Percentiles rank a stretch among this genome's conserved stretches.
Conservation (phyloP, 768 basidiomycete species). For the Serendipita sp. region DNA sequence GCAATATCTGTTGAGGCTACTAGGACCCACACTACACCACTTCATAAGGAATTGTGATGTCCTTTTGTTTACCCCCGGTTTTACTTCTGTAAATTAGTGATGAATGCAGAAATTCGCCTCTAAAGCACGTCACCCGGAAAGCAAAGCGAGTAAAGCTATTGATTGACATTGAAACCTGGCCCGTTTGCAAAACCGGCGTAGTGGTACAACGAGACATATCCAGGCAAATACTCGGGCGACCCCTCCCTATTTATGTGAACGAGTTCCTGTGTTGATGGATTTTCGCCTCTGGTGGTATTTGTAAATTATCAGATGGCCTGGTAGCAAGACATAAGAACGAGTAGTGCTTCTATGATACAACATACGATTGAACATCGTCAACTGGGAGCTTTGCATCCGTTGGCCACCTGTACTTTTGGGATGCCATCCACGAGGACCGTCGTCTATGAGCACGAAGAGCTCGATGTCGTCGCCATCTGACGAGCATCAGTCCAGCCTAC, state of each 20-base stretch:
- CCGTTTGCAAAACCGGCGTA: background rate
- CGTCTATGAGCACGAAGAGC: slow-evolving; percentile 4
- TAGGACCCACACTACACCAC: background rate
- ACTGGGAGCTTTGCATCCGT: background rate
- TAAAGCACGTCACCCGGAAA: too few relatives aligned
- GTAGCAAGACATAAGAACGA: background rate
- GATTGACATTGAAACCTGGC: background rate
- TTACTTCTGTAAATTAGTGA: too few relatives aligned
- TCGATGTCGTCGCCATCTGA: background rate
- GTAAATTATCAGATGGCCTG: too few relatives aligned
- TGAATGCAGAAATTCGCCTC: background rate
- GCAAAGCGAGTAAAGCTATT: background rate
- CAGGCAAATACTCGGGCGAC: background rate
- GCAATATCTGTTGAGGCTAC: background rate
- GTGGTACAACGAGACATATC: background rate
- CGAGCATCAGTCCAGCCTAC: background rate
- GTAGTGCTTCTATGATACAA: too few relatives aligned
- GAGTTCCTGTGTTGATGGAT: background rate
- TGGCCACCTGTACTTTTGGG: background rate
- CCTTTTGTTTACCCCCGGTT: background rate
- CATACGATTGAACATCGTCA: background rate
- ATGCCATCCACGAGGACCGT: background rate
- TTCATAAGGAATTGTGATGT: background rate
- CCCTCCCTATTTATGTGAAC: background rate
- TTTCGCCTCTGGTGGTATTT: background rate